Evolutionary conservation across 768 basidiomycete species (phyloP), one percentile per base, ranked within the genome.

Genomic region (Suillus subluteus): DNA sequence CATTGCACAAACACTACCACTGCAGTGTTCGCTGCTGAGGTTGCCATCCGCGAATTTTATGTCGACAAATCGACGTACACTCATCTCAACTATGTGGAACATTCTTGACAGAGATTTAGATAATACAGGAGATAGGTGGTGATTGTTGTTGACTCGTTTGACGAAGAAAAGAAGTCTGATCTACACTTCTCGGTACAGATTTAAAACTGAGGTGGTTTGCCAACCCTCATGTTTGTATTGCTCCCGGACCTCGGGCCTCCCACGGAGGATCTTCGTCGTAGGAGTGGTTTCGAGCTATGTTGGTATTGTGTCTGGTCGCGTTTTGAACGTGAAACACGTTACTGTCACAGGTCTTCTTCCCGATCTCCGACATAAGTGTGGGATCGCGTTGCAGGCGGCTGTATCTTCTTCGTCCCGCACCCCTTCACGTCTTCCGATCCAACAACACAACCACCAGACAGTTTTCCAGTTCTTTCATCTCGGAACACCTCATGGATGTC

Each of bases 321-420:
- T 94, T 40, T 82, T 98, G 65, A 93, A 91, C 70, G 92, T 90
- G 46, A 95, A 96, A 75, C 86, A 92, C 66, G 85, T 86, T 1
- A 91, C 91, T 0, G 82, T 86, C 1, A 79, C 86, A 0, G 83
- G 9, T 84, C 87, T 2, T 83, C 86, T 15, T 79, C 82, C 37
- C 82, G 83, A 66, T 82, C 87, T 3, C 87, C 90, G 2, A 82
- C 89, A 62, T 86, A 89, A 67, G 85, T 97, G 0, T 94, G 86
- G 88, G 94, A 95, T 69, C 88, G 95, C n/a, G 95, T 97, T 35
- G 95, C 94, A 86, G 67, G 95, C 94, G 0, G 95, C 94, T 0
- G 74, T 79, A 0, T 79, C 81, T 1, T 78, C 82, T 23, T 75
- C 80, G 1, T 79, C 81, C 58, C 69, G 76, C 80, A 15, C 71